Percentiles rank a stretch among this genome's conserved stretches.
These are phyloP conservation scores for Zoysia matrella DNA, from an alignment of 202 grass and related monocot species.

Conservation along the genomic window DNA sequence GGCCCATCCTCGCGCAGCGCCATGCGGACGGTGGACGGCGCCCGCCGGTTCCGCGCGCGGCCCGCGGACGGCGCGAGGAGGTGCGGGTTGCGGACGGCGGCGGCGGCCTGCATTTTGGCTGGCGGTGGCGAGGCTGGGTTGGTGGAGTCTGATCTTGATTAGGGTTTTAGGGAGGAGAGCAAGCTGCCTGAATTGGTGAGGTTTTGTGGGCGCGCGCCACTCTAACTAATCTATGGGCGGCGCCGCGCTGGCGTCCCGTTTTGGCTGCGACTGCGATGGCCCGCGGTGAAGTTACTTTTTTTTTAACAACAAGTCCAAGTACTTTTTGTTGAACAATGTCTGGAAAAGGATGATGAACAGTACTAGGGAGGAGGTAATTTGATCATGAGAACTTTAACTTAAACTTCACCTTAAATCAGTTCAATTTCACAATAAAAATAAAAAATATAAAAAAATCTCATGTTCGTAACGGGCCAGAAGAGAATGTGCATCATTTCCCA, in stretches of 20 bases:
- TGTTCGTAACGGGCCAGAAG: no score
- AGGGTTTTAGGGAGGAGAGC: slow-evolving; percentile 23
- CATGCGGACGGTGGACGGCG: slow-evolving; percentile 61
- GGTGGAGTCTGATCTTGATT: slow-evolving; percentile 24
- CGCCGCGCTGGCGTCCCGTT: slow-evolving; percentile 17
- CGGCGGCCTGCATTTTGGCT: slow-evolving; percentile 56
- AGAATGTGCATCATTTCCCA: no score
- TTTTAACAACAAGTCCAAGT: no score
- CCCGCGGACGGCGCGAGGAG: slow-evolving; percentile 17
- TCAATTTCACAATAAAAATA: no score
- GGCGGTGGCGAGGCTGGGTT: slow-evolving; percentile 16
- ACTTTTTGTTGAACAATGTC: no score
- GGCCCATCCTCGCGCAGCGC: slow-evolving; percentile 78
- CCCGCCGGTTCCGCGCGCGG: slow-evolving; percentile 3
- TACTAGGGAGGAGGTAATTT: no score
- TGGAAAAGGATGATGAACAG: no score
- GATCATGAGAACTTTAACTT: no score
- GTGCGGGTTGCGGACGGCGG: slow-evolving; percentile 48
- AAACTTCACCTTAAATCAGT: no score
- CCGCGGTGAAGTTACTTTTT: not conserved
- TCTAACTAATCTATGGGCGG: not conserved
- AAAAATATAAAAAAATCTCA: no score
- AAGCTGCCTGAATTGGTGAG: not conserved
- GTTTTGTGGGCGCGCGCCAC: slow-evolving; percentile 20
- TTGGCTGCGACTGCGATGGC: not conserved